phyloP scores from a whole-genome alignment of 768 basidiomycete genomes.

The Austroboletus festivus region DNA sequence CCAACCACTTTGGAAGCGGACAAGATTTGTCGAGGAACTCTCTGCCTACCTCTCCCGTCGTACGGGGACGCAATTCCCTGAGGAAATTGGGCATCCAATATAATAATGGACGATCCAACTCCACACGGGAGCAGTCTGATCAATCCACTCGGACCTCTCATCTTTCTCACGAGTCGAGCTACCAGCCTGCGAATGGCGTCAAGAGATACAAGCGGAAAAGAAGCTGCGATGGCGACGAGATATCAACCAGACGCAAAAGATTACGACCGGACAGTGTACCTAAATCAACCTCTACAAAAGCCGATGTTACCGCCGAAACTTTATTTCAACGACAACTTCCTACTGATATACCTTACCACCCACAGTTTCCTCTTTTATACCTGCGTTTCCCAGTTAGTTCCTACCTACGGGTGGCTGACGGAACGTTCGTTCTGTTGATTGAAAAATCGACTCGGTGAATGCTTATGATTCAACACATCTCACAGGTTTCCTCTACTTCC shows the following conservation, averaged over 20 bases:
- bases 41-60: conserved; percentile 19
- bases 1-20: conserved; percentile 1
- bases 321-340: conserved; percentile 49
- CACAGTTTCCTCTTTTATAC: conserved; percentile 62
- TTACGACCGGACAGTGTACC: background rate
- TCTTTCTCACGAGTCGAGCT: conserved; percentile 3
- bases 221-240: conserved; percentile 9
- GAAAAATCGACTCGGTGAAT: background rate
- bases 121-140: background rate
- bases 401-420: conserved; percentile 41
- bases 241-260: conserved; percentile 13
- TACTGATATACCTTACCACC: conserved; percentile 40
- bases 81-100: background rate
- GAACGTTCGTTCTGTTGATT: conserved; percentile 34
- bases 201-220: conserved; percentile 19
- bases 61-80: background rate
- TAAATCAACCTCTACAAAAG: background rate
- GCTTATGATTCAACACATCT: conserved; percentile 1
- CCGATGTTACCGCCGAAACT: background rate
- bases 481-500: conserved; percentile 19
- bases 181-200: conserved; percentile 17
- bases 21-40: conserved; percentile 10
- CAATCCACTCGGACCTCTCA: conserved; percentile 4
- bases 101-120: no score
- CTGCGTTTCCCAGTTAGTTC: conserved; percentile 66